These are phyloP conservation scores for Aspergillus sp. DNA, from an alignment of 2,329 filamentous ascomycete genomes.

Conservation along the genomic window DNA sequence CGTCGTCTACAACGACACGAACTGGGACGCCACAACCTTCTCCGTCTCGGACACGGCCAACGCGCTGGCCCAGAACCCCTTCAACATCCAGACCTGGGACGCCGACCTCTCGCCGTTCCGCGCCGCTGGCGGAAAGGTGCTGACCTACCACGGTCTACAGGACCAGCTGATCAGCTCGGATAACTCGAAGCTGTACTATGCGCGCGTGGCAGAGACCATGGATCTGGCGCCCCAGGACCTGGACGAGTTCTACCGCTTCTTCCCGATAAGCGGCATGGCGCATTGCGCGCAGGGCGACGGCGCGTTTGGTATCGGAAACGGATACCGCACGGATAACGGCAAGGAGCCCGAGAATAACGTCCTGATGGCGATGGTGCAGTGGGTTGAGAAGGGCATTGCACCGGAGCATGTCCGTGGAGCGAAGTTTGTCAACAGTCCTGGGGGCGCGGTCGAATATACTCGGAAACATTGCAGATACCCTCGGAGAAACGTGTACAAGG, in stretches of 20 bases:
- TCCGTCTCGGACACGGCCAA: conserved; percentile 37
- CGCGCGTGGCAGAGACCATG: conserved; percentile 43
- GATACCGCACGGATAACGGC: conserved; percentile 17
- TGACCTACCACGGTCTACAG: conserved; percentile 44
- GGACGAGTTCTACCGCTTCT: conserved; percentile 49
- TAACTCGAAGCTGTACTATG: conserved; percentile 54
- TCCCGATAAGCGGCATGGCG: conserved; percentile 55
- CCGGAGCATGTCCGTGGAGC: conserved; percentile 44
- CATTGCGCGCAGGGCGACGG: conserved; percentile 50
- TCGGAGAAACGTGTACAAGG: conserved; percentile 31
- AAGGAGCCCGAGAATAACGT: conserved; percentile 46
- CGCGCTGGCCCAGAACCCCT: conserved; percentile 44
- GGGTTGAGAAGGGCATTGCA: conserved; percentile 48
- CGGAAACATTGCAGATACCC: conserved; percentile 49
- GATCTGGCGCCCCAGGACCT: conserved; percentile 29
- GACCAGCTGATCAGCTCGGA: conserved; percentile 54
- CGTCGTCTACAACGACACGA: conserved; percentile 42
- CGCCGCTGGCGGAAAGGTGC: conserved; percentile 42
- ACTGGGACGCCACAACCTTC: conserved; percentile 41
- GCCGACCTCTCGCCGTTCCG: conserved; percentile 51
- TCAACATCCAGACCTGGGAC: conserved; percentile 49
- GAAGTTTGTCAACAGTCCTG: conserved; percentile 44
- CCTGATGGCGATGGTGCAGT: conserved; percentile 50
- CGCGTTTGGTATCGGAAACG: conserved; percentile 44
- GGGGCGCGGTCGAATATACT: conserved; percentile 42